Evolutionary conservation across 139 green algal species (phyloP).

Genomic region (Ulvella scutata): DNA sequence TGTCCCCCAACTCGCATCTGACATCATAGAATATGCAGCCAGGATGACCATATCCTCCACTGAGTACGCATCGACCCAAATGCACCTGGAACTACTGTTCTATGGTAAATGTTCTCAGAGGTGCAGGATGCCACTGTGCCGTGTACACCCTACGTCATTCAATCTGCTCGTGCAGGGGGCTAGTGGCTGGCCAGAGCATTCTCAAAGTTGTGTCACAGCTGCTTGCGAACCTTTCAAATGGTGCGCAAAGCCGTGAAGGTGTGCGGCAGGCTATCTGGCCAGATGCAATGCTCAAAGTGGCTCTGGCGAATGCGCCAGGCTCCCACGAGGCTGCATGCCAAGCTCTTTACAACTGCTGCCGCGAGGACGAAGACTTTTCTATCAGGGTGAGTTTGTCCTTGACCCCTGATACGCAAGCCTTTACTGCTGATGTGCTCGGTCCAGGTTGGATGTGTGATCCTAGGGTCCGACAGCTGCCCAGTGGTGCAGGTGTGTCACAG

Average conservation of each 20-base stretch:
- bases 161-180: too few relatives aligned
- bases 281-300: not conserved
- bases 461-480: not conserved
- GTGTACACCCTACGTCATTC: too few relatives aligned
- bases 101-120: too few relatives aligned
- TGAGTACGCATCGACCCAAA: not conserved
- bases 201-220: not conserved
- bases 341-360: not conserved
- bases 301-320: not conserved
- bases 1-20: not conserved
- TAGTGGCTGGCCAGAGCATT: too few relatives aligned
- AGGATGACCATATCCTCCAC: not conserved
- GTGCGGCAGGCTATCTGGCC: not conserved
- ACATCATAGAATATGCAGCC: not conserved
- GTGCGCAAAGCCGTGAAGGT: not conserved
- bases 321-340: not conserved
- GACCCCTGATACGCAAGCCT: too few relatives aligned
- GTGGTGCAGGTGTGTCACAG: not conserved
- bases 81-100: not conserved
- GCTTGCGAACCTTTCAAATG: not conserved
- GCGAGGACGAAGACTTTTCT: not conserved
- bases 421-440: too few relatives aligned
- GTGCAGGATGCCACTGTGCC: too few relatives aligned
- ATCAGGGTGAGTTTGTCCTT: not conserved
- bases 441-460: too few relatives aligned